Base-by-base conservation (phyloP, 257 asterid species). In the Plantago elongata region DNA sequence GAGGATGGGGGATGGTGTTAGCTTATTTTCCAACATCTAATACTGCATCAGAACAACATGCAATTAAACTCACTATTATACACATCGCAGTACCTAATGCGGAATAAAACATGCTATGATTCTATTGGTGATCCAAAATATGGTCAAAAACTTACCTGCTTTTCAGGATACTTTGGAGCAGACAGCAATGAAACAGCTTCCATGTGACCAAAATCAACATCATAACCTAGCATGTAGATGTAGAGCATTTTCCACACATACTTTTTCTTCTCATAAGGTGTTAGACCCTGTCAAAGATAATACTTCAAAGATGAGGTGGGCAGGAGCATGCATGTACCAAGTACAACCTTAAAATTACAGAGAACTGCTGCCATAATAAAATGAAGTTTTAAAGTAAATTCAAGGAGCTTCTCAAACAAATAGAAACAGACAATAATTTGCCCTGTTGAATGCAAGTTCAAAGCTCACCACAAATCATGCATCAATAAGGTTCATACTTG, bases 131-230 rank as follows among this genome's bases (percentile, higher is more conserved):
- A 29, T 44, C 40, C 64, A 55, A 47, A 45, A 44, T 40, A 9
- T 66, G 62, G 42, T 16, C 43, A 42, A 12, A 45, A 11, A 51
- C 27, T 30, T 74, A 90, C 99, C 99, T 94, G 99, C 77, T 94
- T 94, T 78, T 94, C 99, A 68, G 99, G 99, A 74, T 94, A 94
- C 77, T 90, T 94, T 17, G 99, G 99, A 67, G 97, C 99, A 62
- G 99, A 94, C 70, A 94, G 83, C 74, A 94, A 74, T 63, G 97
- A 90, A 73, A 94, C 97, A 54, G 99, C 97, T 78, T 94, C 99
- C 99, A 94, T 94, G 78, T 94, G 99, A 68, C 99, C 99, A 79
- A 94, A 94, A 76, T 94, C 95, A 78, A 94, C 99, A 64, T 94
- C 99, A 76, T 94, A 94, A 44, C 99, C 99, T 51, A 94, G 95